phyloP scores from a whole-genome alignment of 1,139 yeast genomes.

The Taiozyma sp. region DNA sequence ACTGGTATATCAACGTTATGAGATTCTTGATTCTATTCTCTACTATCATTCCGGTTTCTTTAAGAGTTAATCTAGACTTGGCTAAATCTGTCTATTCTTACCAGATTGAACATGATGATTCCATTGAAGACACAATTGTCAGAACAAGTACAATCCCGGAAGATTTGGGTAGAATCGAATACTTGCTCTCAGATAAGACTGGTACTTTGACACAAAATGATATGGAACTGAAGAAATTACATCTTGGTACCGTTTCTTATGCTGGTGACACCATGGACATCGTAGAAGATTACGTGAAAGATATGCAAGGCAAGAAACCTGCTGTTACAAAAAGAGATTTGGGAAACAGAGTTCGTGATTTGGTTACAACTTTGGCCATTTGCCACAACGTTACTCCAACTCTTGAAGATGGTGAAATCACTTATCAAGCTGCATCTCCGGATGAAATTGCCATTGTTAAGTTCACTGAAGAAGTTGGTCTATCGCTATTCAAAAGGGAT shows the following conservation, averaged over 20 bases:
- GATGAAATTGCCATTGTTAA: constrained; percentile 97
- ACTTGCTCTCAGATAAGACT: constrained; percentile 87
- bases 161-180: constrained; percentile 94
- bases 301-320: constrained; percentile 19
- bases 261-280: constrained; percentile 91
- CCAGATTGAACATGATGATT: constrained; percentile 82
- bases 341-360: constrained; percentile 69
- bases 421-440: constrained; percentile 97
- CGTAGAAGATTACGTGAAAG: constrained; percentile 58
- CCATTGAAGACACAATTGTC: constrained; percentile 83
- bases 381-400: constrained; percentile 97
- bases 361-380: constrained; percentile 75
- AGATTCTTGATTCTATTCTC: constrained; percentile 88
- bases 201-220: constrained; percentile 98
- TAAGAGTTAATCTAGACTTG: constrained; percentile 89
- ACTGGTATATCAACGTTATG: constrained; percentile 89
- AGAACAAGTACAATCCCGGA: constrained; percentile 98
- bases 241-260: constrained; percentile 87
- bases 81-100: constrained; percentile 96
- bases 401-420: constrained; percentile 55
- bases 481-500: constrained; percentile 75
- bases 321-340: constrained; percentile 52
- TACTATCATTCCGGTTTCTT: constrained; percentile 91
- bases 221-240: constrained; percentile 93
- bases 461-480: constrained; percentile 83